Percentiles rank a stretch among this genome's conserved stretches.
Conservation (phyloP, 164 flowering plant species). For the Vitis cinerea region DNA sequence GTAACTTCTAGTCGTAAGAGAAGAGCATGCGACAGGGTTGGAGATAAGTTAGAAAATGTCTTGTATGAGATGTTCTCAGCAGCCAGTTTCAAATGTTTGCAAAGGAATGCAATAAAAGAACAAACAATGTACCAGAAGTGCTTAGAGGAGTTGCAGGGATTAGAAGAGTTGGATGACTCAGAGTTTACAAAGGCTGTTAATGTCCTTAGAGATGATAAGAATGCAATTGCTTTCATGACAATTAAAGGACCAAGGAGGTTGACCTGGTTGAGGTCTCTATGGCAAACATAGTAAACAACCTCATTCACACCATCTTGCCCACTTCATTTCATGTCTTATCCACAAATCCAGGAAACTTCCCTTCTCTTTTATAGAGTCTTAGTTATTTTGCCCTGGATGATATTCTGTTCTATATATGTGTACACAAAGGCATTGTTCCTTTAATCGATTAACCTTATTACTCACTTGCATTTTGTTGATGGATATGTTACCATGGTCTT, state of each 20-base stretch:
- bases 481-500: too few relatives aligned
- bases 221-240: slow-evolving; percentile 31
- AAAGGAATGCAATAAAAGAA: slow-evolving; percentile 8
- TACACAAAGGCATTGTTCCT: too few relatives aligned
- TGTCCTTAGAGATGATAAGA: slow-evolving; percentile 26
- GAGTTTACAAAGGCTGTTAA: slow-evolving; percentile 24
- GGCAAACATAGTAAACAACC: slow-evolving; percentile 6
- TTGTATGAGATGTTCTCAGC: slow-evolving; percentile 16
- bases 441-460: too few relatives aligned
- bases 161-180: slow-evolving; percentile 22
- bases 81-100: slow-evolving; percentile 11
- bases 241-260: slow-evolving; percentile 22
- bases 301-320: too few relatives aligned
- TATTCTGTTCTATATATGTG: too few relatives aligned
- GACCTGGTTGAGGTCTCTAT: slow-evolving; percentile 25
- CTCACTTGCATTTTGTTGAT: too few relatives aligned
- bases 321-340: too few relatives aligned
- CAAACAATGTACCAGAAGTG: slow-evolving; percentile 15
- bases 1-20: slow-evolving; percentile 11
- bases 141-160: slow-evolving; percentile 27
- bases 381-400: too few relatives aligned
- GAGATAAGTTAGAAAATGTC: slow-evolving; percentile 15
- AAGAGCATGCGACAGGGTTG: slow-evolving; percentile 10
- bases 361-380: too few relatives aligned
- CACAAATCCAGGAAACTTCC: too few relatives aligned